phyloP scores from a whole-genome alignment of 108 stramenopile genomes.

The Nitzschia inconspicua region DNA sequence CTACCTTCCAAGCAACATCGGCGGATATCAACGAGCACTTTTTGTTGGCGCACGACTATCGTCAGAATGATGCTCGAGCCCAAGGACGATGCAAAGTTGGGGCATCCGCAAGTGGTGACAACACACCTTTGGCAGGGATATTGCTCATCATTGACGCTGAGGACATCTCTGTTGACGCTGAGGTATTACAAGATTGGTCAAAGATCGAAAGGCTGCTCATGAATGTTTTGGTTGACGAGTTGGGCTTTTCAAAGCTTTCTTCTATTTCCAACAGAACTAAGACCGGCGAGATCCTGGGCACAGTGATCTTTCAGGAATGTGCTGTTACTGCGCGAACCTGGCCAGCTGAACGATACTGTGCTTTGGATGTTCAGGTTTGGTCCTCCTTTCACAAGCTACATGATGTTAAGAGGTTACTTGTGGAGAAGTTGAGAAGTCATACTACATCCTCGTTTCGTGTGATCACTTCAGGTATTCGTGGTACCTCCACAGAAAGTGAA shows the following conservation, averaged over 20 bases:
- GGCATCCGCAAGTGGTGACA: constrained; percentile 24
- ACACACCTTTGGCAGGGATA: constrained; percentile 46
- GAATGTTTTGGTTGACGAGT: constrained; percentile 12
- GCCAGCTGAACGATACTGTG: constrained; percentile 42
- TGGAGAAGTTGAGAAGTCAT: constrained; percentile 21
- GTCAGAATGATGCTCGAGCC: constrained; percentile 37
- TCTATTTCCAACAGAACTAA: too few relatives aligned
- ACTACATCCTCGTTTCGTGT: constrained; percentile 54
- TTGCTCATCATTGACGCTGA: constrained; percentile 59
- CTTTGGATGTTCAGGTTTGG: constrained; percentile 48
- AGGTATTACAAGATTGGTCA: background rate
- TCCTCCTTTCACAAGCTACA: constrained; percentile 37
- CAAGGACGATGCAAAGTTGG: constrained; percentile 7
- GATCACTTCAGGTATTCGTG: constrained; percentile 61
- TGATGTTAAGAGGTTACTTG: constrained; percentile 14
- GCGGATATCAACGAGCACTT: constrained; percentile 36
- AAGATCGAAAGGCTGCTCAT: background rate
- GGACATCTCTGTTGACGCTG: constrained; percentile 19
- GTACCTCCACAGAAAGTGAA: background rate
- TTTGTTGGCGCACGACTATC: constrained; percentile 53
- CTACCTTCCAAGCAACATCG: constrained; percentile 23
- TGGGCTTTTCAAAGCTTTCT: constrained; percentile 37
- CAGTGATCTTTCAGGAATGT: constrained; percentile 39
- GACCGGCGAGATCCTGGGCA: too few relatives aligned
- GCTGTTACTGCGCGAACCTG: constrained; percentile 45